Conservation (phyloP, 805 yeast species). For the Suhomyces prunicola region DNA sequence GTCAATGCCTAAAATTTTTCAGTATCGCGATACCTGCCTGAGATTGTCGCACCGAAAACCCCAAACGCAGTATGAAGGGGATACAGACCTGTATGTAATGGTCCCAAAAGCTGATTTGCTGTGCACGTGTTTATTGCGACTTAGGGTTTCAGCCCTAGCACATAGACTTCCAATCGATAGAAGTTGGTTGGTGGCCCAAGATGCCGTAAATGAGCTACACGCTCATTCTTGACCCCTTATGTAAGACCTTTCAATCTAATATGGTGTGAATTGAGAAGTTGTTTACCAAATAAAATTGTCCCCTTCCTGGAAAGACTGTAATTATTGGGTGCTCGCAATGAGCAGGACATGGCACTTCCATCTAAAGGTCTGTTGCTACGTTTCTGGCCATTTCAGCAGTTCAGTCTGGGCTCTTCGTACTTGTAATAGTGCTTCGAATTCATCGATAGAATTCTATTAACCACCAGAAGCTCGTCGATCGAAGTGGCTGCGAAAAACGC, state of each 20-base stretch:
- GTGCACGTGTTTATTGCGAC: neutral
- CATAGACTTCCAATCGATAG: neutral
- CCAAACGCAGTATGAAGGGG: neutral
- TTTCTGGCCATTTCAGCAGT: neutral
- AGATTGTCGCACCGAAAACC: neutral
- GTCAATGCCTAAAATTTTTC: slow-evolving; percentile 12
- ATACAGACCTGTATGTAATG: neutral
- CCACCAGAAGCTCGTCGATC: neutral
- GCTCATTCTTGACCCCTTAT: no score
- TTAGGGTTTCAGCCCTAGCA: slow-evolving; percentile 9
- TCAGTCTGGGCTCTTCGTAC: neutral
- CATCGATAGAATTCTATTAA: neutral
- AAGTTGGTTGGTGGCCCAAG: neutral
- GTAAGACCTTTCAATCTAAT: no score
- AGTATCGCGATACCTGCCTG: slow-evolving; percentile 3
- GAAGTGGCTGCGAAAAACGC: neutral
- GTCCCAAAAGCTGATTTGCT: neutral
- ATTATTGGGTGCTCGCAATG: no score
- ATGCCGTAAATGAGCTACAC: no score
- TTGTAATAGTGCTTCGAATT: neutral
- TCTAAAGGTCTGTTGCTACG: neutral
- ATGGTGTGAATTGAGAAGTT: no score
- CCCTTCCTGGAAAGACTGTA: no score
- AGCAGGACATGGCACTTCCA: neutral
- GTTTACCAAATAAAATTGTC: no score